Percentiles rank a stretch among this genome's conserved stretches.
phyloP scores from a whole-genome alignment of 257 asterid species.

The Solanum paucissectum region DNA sequence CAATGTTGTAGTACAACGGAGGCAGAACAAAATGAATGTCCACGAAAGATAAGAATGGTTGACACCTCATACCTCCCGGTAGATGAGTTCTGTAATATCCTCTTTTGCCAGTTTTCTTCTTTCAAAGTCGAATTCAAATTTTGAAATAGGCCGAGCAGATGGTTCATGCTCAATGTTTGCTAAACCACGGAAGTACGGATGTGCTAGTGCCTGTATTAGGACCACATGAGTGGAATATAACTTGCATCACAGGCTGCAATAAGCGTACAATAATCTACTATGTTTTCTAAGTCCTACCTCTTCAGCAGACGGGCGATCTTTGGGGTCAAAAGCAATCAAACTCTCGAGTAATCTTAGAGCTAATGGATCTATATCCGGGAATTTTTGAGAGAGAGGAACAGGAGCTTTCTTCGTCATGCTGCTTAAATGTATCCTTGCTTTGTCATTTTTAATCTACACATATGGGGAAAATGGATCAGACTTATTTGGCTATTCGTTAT shows the following conservation, averaged over 20 bases:
- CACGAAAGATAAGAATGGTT: constrained; percentile 3
- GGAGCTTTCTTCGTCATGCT: constrained; percentile 68
- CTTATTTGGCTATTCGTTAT: background rate
- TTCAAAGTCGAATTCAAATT: constrained; percentile 86
- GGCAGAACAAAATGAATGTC: background rate
- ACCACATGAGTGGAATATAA: background rate
- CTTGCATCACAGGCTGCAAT: background rate
- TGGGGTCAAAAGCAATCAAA: constrained; percentile 86
- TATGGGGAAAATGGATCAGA: background rate
- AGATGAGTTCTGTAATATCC: constrained; percentile 74
- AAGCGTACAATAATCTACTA: background rate
- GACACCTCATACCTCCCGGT: constrained; percentile 62
- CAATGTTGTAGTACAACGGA: background rate
- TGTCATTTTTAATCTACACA: constrained; percentile 78
- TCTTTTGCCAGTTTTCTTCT: constrained; percentile 64
- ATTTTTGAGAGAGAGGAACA: constrained; percentile 55
- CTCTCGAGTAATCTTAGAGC: constrained; percentile 82
- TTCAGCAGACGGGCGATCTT: constrained; percentile 88
- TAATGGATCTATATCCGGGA: constrained; percentile 68
- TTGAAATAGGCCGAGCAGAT: constrained; percentile 63
- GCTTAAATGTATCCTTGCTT: constrained; percentile 78
- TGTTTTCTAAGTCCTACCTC: constrained; percentile 30
- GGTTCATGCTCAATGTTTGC: constrained; percentile 86
- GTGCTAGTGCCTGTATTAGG: constrained; percentile 63
- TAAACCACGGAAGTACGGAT: constrained; percentile 70